Conservation (phyloP, 2,329 filamentous ascomycete genomes). For the Cladophialophora yegresii region DNA sequence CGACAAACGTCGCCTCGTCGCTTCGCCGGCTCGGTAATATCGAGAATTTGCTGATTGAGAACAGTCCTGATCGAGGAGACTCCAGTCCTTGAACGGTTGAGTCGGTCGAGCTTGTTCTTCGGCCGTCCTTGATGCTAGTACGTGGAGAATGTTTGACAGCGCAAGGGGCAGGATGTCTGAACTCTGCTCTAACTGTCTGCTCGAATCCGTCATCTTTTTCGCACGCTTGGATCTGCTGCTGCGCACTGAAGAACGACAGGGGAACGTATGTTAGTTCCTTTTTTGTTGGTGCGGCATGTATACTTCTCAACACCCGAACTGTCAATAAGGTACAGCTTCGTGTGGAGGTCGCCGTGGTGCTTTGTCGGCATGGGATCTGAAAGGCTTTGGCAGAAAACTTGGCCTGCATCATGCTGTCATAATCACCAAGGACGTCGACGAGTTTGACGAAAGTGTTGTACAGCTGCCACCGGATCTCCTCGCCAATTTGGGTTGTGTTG, state of each 20-base stretch:
- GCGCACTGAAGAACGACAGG: constrained; percentile 65
- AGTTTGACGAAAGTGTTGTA: constrained; percentile 44
- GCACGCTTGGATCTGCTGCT: constrained; percentile 63
- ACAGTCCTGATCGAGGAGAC: constrained; percentile 11
- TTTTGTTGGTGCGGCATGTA: constrained; percentile 58
- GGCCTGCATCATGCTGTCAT: constrained; percentile 46
- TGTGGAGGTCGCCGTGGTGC: constrained; percentile 38
- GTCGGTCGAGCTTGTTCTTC: constrained; percentile 16
- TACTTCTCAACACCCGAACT: constrained; percentile 64
- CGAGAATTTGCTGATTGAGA: constrained; percentile 16
- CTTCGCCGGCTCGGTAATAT: constrained; percentile 15
- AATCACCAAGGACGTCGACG: constrained; percentile 46
- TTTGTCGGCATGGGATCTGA: constrained; percentile 42
- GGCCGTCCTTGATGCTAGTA: constrained; percentile 1
- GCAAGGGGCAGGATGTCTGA: constrained; percentile 46
- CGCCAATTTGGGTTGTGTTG: constrained; percentile 34
- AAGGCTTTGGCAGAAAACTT: constrained; percentile 45
- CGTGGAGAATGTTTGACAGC: constrained; percentile 3
- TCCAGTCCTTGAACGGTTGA: background rate
- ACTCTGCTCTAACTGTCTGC: constrained; percentile 62
- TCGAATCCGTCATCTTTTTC: constrained; percentile 62
- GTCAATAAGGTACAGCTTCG: constrained; percentile 52
- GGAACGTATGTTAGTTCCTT: constrained; percentile 62
- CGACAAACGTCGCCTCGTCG: constrained; percentile 23
- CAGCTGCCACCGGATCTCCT: constrained; percentile 52